Conservation (phyloP, 495 filamentous ascomycete species). For the Darksidea phi region DNA sequence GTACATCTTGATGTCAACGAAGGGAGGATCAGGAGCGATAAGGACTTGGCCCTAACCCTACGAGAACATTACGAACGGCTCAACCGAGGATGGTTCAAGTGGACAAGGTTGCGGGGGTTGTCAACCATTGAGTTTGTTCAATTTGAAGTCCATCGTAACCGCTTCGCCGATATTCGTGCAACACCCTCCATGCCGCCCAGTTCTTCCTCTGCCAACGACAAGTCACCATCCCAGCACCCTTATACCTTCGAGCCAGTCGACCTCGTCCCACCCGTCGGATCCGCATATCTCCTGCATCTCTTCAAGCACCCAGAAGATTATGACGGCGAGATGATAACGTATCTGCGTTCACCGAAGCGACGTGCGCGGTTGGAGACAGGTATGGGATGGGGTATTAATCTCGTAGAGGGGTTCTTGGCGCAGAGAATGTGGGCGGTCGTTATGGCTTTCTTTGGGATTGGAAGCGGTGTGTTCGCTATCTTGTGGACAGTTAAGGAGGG, state of each 20-base stretch:
- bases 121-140: slow-evolving; percentile 43
- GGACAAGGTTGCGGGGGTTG: slow-evolving; percentile 38
- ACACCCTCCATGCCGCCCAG: slow-evolving; percentile 40
- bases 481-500: slow-evolving; percentile 39
- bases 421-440: slow-evolving; percentile 42
- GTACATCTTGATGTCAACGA: slow-evolving; percentile 34
- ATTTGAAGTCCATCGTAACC: slow-evolving; percentile 45
- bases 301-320: slow-evolving; percentile 45
- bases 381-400: slow-evolving; percentile 48
- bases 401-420: slow-evolving; percentile 45
- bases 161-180: slow-evolving; percentile 43
- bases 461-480: slow-evolving; percentile 43
- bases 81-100: slow-evolving; percentile 35
- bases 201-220: slow-evolving; percentile 4
- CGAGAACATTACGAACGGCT: slow-evolving; percentile 39
- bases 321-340: slow-evolving; percentile 40
- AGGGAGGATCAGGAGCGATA: slow-evolving; percentile 35
- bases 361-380: slow-evolving; percentile 35
- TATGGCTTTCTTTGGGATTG: slow-evolving; percentile 38
- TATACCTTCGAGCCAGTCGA: slow-evolving; percentile 44
- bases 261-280: slow-evolving; percentile 44
- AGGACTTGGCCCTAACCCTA: slow-evolving; percentile 38
- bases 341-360: slow-evolving; percentile 37
- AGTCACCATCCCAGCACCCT: slow-evolving; percentile 29
- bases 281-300: slow-evolving; percentile 43